Evolutionary conservation across 495 filamentous ascomycete genomes (phyloP), one percentile per base, ranked within the genome.

Genomic region (Arthonia radiata): DNA sequence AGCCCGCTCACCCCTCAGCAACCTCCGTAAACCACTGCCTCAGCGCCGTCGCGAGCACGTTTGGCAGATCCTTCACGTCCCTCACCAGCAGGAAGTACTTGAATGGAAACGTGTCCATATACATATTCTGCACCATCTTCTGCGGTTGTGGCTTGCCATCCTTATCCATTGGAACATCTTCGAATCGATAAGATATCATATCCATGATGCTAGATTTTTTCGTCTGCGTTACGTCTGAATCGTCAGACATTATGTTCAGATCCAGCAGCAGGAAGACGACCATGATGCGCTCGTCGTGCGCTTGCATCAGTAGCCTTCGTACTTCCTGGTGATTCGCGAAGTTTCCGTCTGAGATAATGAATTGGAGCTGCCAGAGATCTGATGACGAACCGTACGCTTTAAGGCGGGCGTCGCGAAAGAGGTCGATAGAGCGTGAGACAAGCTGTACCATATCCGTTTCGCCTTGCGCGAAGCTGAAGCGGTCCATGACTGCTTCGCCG

Each of bases 21-120:
- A 94, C 79, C 58, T 99, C 89, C 2, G 68, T 66, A 62, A 99
- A 89, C 86, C 89, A 94, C 37, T 82, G 82, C 47, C 82, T 76
- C 51, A 99, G 57, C 33, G 90, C 64, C 33, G 66, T 72, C 13
- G 80, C 78, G 50, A 94, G 47, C 28, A 92, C 77, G 13, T 70
- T 68, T 13, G 89, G 89, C 34, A 99, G 54, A 48, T 93, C 81
- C 37, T 67, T 67, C 23, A 94, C 70, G 54, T 94, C 70, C 30
- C 78, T 67, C 30, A 94, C 83, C 40, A 99, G 75, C 23, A 94
- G 48, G 41, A 92, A 99, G 50, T 92, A 94, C 40, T 67, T 64
- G 46, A 99, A 99, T 7, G 89, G 86, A 48, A 99, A 99, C 12
- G 64, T 66, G 44, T 99, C 89, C 25, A 99, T 57, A 46, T 99